These are phyloP conservation scores for Shiraia bambusicola DNA, from an alignment of 2,329 filamentous ascomycete species.

Conservation along the genomic window DNA sequence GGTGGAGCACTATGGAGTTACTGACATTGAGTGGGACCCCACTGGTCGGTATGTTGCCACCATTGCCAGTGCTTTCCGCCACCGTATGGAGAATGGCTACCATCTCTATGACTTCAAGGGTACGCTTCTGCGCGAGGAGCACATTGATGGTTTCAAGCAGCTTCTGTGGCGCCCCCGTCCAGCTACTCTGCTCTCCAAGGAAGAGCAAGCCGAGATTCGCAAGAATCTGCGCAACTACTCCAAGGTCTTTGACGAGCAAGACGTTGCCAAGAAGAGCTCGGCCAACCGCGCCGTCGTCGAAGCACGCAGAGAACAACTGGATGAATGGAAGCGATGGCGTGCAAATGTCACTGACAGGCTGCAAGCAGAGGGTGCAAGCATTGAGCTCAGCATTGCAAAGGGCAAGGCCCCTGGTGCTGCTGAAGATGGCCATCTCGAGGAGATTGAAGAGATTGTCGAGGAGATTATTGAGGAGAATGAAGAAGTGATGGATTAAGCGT, in stretches of 20 bases:
- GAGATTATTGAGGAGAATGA: slow-evolving; percentile 87
- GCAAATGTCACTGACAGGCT: slow-evolving; percentile 69
- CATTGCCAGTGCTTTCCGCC: slow-evolving; percentile 93
- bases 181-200: slow-evolving; percentile 85
- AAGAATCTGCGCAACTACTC: slow-evolving; percentile 98
- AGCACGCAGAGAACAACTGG: slow-evolving; percentile 74
- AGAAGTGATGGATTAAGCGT: slow-evolving; percentile 59
- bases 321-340: slow-evolving; percentile 89
- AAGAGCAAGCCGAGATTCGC: slow-evolving; percentile 96
- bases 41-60: slow-evolving; percentile 92
- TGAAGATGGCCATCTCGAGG: slow-evolving; percentile 55
- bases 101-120: slow-evolving; percentile 97
- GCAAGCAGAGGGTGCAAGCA: slow-evolving; percentile 54
- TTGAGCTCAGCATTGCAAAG: slow-evolving; percentile 59
- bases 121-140: slow-evolving; percentile 83
- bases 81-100: slow-evolving; percentile 98
- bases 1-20: slow-evolving; percentile 94
- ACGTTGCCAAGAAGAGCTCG: slow-evolving; percentile 87
- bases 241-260: slow-evolving; percentile 91
- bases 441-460: slow-evolving; percentile 77
- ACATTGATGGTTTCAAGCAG: slow-evolving; percentile 96
- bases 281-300: slow-evolving; percentile 94
- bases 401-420: slow-evolving; percentile 44
- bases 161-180: slow-evolving; percentile 92
- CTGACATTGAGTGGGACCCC: slow-evolving; percentile 97